A percentile compares a stretch with the other conserved stretches of the same genome.
These are phyloP conservation scores for Plasmopara viticola DNA, from an alignment of 352 stramenopile genomes.

Conservation along the genomic window DNA sequence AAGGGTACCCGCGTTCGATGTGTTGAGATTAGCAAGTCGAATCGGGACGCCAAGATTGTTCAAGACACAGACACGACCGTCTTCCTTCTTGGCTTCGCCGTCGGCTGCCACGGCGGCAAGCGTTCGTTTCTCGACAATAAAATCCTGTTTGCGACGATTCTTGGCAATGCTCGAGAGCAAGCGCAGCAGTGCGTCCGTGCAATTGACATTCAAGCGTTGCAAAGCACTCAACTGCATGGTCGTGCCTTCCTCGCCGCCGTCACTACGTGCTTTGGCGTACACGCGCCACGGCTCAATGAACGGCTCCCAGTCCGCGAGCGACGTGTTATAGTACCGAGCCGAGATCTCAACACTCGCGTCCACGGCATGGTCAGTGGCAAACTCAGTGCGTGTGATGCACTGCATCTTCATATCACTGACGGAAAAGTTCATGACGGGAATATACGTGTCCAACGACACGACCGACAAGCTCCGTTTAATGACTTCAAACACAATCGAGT, in stretches of 20 bases:
- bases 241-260: slow-evolving; percentile 45
- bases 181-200: slow-evolving; percentile 76
- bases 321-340: slow-evolving; percentile 85
- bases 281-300: slow-evolving; percentile 82
- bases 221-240: slow-evolving; percentile 77
- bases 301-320: slow-evolving; percentile 82
- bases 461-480: slow-evolving; percentile 86
- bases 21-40: slow-evolving; percentile 84
- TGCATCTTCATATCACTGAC: slow-evolving; percentile 80
- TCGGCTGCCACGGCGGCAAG: slow-evolving; percentile 71
- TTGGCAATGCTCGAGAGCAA: slow-evolving; percentile 75
- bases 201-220: slow-evolving; percentile 82
- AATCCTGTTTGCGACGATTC: slow-evolving; percentile 66
- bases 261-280: slow-evolving; percentile 58
- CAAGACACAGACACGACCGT: slow-evolving; percentile 79
- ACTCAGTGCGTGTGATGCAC: slow-evolving; percentile 62
- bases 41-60: slow-evolving; percentile 87
- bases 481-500: slow-evolving; percentile 82
- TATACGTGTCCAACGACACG: slow-evolving; percentile 85
- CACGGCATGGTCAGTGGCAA: slow-evolving; percentile 51
- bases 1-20: slow-evolving; percentile 69
- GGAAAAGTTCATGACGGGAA: slow-evolving; percentile 86
- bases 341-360: slow-evolving; percentile 78
- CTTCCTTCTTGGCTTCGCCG: slow-evolving; percentile 76
- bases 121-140: slow-evolving; percentile 67